Percentiles rank a stretch among this genome's conserved stretches.
Evolutionary conservation across 208 protist species (phyloP).

Genomic region (Acanthamoeba healyi): DNA sequence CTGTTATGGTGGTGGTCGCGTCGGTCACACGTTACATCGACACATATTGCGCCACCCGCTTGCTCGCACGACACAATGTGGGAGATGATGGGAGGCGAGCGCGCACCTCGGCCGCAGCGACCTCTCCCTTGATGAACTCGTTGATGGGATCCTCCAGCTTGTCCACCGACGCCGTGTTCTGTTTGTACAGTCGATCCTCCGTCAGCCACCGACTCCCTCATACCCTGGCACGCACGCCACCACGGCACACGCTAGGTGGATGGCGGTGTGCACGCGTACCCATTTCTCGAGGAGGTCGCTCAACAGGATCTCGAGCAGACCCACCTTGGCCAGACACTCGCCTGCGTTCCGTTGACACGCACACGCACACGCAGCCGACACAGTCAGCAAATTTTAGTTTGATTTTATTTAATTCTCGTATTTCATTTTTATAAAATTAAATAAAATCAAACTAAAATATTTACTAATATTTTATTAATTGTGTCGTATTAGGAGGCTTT

Average conservation of each 20-base stretch:
- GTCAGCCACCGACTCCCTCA: not conserved
- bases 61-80: not conserved
- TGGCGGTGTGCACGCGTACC: not conserved
- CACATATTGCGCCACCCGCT: too few species aligned
- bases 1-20: not conserved
- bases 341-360: too few species aligned
- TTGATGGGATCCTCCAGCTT: conserved; percentile 30
- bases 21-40: not conserved
- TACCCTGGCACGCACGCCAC: not conserved
- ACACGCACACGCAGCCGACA: not conserved
- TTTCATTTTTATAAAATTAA: not conserved
- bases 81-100: not conserved
- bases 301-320: conserved; percentile 24
- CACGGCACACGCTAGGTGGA: not conserved
- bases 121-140: conserved; percentile 72
- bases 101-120: conserved; percentile 53
- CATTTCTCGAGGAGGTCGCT: conserved; percentile 48
- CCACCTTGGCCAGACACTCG: not conserved
- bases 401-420: too few species aligned
- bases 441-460: not conserved
- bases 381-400: not conserved
- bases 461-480: not conserved
- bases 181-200: too few species aligned
- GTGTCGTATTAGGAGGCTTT: too few species aligned
- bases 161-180: conserved; percentile 25